Evolutionary conservation across 2,329 filamentous ascomycete genomes (phyloP), one percentile per base, ranked within the genome.

Genomic region (Hypoxylon sp.): DNA sequence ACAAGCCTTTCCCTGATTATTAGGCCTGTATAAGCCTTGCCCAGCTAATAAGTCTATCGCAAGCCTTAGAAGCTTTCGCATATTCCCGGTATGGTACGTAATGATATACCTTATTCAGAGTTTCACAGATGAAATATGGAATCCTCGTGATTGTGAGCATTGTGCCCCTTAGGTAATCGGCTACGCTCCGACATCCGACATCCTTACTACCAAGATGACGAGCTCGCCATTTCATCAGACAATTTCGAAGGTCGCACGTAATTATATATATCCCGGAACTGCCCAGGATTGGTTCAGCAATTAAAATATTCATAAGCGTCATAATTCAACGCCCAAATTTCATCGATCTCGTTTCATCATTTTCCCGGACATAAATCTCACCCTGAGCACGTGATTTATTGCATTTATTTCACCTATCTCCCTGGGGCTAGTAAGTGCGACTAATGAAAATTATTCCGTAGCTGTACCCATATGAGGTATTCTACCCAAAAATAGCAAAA

Each of bases 151-250:
- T 58, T 48, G n/a, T 7, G 4, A 26, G 13, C n/a, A 54, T 47
- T 30, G 48, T 62, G 15, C 3, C 11, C 11, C 51, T 60, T 63
- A 66, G 53, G 30, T 60, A 64, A 66, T 60, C 4, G 19, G 37
- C 32, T 54, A 4, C 41, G 39, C 61, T 64, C 64, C 64, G 64
- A 67, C 43, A 67, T 61, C 64, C 64, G 64, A 17, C 53, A 46
- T 44, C 64, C 60, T 56, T 61, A 57, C n/a, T n/a, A n/a, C n/a
- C n/a, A n/a, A n/a, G 30, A 46, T 55, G 39, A 52, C 58, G 64
- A 67, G 64, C 47, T 64, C 64, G 61, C 44, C 56, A 67, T 67
- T 67, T 52, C 49, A 13, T 53, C 22, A 39, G 41, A 19, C 50
- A 15, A 44, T 67, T 60, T 39, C 64, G 61, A 64, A 59, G 56